Evolutionary conservation across 306 rosid species (phyloP), one percentile per base, ranked within the genome.

Genomic region (Pueraria montana): DNA sequence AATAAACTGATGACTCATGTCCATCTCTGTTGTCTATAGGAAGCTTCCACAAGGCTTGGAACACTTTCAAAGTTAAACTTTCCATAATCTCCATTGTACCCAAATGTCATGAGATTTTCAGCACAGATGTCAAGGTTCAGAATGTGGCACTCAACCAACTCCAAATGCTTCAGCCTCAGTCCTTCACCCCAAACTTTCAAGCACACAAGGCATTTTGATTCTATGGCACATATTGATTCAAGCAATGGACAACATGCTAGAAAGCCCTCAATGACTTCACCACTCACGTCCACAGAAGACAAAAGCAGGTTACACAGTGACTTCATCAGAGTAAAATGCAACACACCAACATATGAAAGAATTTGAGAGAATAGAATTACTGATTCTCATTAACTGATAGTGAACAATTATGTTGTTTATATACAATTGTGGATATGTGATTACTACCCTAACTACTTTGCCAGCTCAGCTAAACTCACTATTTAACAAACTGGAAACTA

Each of bases 261-360:
- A 27, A 72, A 20, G 4, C 50, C 0, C 23, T 80, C 13, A 48
- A 80, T 24, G 26, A 32, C 23, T 16, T 43, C 49, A 8, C 42
- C 72, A 46, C 6, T 56, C 34, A 80, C 71, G 7, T 80, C 84
- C 40, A 80, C 84, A 27, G 65, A 30, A 30, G 30, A 42, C 84
- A 80, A 61, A 16, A 65, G 79, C 18, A 80, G 2, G 0, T 18
- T 42, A 5, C 42, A 0, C 11, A 72, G 20, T 34, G 65, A 20
- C 26, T 23, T 67, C 66, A 65, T 30, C n/a, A n/a, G n/a, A n/a
- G n/a, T n/a, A n/a, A n/a, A n/a, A n/a, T n/a, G n/a, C n/a, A n/a
- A n/a, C n/a, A n/a, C n/a, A n/a, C n/a, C n/a, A n/a, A n/a, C n/a
- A n/a, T n/a, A n/a, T n/a, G n/a, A n/a, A n/a, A n/a, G n/a, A n/a